Evolutionary conservation across 306 rosid genomes (phyloP).

Genomic region (Cicer bijugum): DNA sequence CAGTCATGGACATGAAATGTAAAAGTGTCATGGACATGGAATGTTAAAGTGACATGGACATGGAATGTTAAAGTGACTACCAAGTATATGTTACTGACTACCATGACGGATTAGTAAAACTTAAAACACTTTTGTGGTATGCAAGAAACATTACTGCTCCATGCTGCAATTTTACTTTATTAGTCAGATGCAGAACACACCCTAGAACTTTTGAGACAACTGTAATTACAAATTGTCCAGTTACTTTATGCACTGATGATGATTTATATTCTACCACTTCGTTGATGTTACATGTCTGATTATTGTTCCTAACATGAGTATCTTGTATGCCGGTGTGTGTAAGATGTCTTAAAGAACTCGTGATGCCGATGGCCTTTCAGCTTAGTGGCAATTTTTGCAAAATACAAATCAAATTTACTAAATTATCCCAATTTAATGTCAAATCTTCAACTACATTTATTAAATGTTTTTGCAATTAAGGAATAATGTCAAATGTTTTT

Average conservation of each 20-base stretch:
- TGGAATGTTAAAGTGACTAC: neutral
- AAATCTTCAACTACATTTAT: too few species aligned
- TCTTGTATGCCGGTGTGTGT: neutral
- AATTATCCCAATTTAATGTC: too few species aligned
- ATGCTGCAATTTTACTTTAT: neutral
- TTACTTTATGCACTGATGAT: neutral
- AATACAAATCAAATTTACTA: too few species aligned
- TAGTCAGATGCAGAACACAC: conserved; percentile 5
- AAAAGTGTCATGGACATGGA: too few species aligned
- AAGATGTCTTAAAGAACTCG: neutral
- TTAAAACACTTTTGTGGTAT: neutral
- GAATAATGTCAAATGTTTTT: too few species aligned
- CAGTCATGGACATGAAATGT: neutral
- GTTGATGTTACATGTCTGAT: conserved; percentile 10
- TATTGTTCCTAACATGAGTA: conserved; percentile 24
- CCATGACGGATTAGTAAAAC: neutral
- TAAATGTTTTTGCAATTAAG: too few species aligned
- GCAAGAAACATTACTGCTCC: neutral
- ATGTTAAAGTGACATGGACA: too few species aligned
- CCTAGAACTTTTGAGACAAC: conserved; percentile 10
- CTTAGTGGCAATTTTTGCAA: conserved; percentile 15
- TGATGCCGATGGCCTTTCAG: neutral
- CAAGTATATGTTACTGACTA: neutral
- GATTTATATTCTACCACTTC: conserved; percentile 20
- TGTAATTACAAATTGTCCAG: neutral